These are phyloP conservation scores for Myxozyma geophila DNA, from an alignment of 805 yeast genomes.

Conservation along the genomic window DNA sequence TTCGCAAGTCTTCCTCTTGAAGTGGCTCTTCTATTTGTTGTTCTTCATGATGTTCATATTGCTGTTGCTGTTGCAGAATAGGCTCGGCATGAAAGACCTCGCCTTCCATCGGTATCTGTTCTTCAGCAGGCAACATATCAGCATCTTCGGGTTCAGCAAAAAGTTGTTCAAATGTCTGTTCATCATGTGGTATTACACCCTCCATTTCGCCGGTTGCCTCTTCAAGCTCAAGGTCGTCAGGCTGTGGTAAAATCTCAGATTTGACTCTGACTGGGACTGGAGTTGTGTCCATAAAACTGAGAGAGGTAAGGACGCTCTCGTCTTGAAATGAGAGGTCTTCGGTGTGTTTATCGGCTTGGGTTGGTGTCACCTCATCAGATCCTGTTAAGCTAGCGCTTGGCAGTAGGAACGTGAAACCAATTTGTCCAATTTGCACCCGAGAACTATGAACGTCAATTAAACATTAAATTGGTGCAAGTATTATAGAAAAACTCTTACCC, in stretches of 20 bases:
- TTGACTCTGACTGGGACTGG: slow-evolving; percentile 12
- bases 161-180: slow-evolving; percentile 10
- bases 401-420: slow-evolving; percentile 81
- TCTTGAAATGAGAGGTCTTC: slow-evolving; percentile 36
- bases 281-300: slow-evolving; percentile 8
- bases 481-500: slow-evolving; percentile 47
- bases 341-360: slow-evolving; percentile 33
- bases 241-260: not conserved
- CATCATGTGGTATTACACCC: not conserved
- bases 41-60: not conserved
- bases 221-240: not conserved
- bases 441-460: slow-evolving; percentile 36
- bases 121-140: not conserved
- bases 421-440: slow-evolving; percentile 88
- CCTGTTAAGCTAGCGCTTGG: slow-evolving; percentile 57
- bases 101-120: slow-evolving; percentile 1
- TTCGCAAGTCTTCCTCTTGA: slow-evolving; percentile 18
- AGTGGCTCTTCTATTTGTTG: slow-evolving; percentile 13
- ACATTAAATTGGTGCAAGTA: not conserved
- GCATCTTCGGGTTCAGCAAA: slow-evolving; percentile 9
- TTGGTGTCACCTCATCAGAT: slow-evolving; percentile 12
- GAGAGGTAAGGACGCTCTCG: slow-evolving; percentile 12
- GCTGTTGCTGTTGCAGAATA: slow-evolving; percentile 8
- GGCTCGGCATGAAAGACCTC: slow-evolving; percentile 5
- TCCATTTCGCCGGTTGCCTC: not conserved